Evolutionary conservation across 139 green algal genomes (phyloP), one percentile per base, ranked within the genome.

Genomic region (Pseudopediastrum boryanum): DNA sequence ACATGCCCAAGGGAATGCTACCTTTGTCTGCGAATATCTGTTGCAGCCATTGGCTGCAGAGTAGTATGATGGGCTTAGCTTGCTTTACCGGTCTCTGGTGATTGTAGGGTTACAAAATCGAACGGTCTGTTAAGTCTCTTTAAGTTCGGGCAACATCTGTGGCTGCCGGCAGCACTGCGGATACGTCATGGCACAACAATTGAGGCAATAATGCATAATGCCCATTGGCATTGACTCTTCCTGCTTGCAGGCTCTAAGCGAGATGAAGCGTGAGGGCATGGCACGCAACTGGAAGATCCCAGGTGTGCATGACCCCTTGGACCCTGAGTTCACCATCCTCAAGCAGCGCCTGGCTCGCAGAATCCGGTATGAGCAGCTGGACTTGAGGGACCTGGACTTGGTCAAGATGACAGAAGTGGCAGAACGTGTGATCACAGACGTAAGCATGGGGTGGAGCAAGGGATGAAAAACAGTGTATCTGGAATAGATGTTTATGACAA

Each of bases 251-350:
- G 73, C 73, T 7, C 61, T 80, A 46, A 80, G 33, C 25, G 68
- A 83, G 77, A 58, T 83, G 4, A 50, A 78, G 58, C 33, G 27
- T n/a, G 77, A 75, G 36, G 67, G 67, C 27, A 9, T 86, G 21
- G 66, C 54, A 46, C 46, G 44, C 36, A 85, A 83, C 73, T 84
- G 65, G 77, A 88, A 88, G 39, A 74, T 84, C 36, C 85, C 89
- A 16, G 90, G 89, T 19, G 83, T 86, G 79, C 88, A 95, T 67
- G 91, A 96, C 59, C 73, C 84, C 3, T 71, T 91, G 38, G 91
- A 96, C 80, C 90, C 89, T 0, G 93, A 97, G 90, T 94, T 90
- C 78, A 88, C 87, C 64, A 94, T 96, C 71, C 83, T 97, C 21
- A 95, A 93, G 85, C 87, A 94, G 78, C 87, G 93, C 54, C 78